Conservation (phyloP, 306 rosid genomes). For the Quercus bicolor region DNA sequence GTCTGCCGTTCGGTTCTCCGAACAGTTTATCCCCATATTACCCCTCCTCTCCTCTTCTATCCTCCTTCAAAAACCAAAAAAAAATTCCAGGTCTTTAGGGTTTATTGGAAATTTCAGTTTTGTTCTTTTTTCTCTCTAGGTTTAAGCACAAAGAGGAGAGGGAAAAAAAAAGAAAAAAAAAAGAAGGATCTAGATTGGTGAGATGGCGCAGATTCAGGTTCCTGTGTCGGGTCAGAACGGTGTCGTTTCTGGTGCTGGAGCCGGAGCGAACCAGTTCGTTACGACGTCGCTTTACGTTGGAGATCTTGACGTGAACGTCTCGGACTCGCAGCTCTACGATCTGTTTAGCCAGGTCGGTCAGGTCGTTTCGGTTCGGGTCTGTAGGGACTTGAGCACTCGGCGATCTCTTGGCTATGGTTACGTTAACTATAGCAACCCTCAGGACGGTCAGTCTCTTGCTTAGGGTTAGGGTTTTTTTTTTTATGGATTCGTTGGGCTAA, state of each 20-base stretch:
- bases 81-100: slow-evolving; percentile 1
- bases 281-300: slow-evolving; percentile 70
- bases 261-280: slow-evolving; percentile 39
- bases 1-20: slow-evolving; percentile 33
- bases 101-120: slow-evolving; percentile 10
- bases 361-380: slow-evolving; percentile 66
- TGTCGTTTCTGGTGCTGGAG: slow-evolving; percentile 19
- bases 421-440: slow-evolving; percentile 59
- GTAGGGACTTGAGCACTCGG: slow-evolving; percentile 59
- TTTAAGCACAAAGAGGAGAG: background rate
- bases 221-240: slow-evolving; percentile 32
- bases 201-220: slow-evolving; percentile 74
- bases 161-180: background rate
- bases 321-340: slow-evolving; percentile 66
- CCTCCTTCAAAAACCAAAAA: background rate
- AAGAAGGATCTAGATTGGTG: background rate
- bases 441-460: slow-evolving; percentile 45
- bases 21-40: slow-evolving; percentile 34
- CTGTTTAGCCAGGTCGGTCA: slow-evolving; percentile 57
- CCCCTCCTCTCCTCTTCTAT: slow-evolving; percentile 5
- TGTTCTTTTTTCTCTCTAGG: background rate
- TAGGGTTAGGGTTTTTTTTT: too few species aligned
- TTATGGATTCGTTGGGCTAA: too few species aligned
- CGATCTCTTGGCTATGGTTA: slow-evolving; percentile 79
- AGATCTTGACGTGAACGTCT: slow-evolving; percentile 56